Evolutionary conservation across 805 yeast species (phyloP).

Genomic region (Wickerhamiella parazyma): DNA sequence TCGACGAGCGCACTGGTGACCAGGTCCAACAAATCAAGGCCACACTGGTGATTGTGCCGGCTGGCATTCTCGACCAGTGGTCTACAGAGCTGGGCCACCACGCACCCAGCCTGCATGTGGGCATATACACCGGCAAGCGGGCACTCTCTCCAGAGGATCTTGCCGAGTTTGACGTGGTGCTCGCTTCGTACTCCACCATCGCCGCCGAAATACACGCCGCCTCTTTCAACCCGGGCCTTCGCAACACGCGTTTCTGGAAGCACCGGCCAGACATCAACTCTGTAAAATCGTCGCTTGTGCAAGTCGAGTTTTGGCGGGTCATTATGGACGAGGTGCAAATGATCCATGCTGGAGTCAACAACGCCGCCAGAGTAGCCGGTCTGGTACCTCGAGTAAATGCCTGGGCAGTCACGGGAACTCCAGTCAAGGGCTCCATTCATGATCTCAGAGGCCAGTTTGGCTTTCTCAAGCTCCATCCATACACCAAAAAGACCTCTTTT

Average conservation of each 20-base stretch:
- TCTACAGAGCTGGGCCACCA: slow-evolving; percentile 47
- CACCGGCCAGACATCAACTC: slow-evolving; percentile 11
- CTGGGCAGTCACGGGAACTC: slow-evolving; percentile 97
- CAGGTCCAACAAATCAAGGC: slow-evolving; percentile 43
- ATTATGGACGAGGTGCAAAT: slow-evolving; percentile 90
- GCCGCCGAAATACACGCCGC: slow-evolving; percentile 72
- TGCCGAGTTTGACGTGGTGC: slow-evolving; percentile 55
- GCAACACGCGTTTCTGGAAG: slow-evolving; percentile 23
- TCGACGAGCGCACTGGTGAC: slow-evolving; percentile 32
- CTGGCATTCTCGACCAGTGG: slow-evolving; percentile 79
- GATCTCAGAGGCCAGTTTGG: slow-evolving; percentile 62
- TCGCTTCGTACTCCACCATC: slow-evolving; percentile 62
- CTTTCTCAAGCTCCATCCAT: slow-evolving; percentile 58
- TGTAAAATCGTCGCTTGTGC: slow-evolving; percentile 54
- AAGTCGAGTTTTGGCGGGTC: slow-evolving; percentile 78
- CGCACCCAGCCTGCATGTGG: slow-evolving; percentile 48
- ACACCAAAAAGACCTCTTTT: slow-evolving; percentile 36
- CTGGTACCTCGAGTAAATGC: slow-evolving; percentile 75
- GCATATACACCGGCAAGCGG: slow-evolving; percentile 48
- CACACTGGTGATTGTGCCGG: slow-evolving; percentile 76
- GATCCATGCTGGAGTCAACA: slow-evolving; percentile 59
- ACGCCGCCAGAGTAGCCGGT: slow-evolving; percentile 69
- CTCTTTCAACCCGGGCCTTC: slow-evolving; percentile 44
- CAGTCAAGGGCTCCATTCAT: slow-evolving; percentile 49
- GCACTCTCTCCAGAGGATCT: slow-evolving; percentile 38